phyloP scores from a whole-genome alignment of 306 rosid species.

The Purshia tridentata region DNA sequence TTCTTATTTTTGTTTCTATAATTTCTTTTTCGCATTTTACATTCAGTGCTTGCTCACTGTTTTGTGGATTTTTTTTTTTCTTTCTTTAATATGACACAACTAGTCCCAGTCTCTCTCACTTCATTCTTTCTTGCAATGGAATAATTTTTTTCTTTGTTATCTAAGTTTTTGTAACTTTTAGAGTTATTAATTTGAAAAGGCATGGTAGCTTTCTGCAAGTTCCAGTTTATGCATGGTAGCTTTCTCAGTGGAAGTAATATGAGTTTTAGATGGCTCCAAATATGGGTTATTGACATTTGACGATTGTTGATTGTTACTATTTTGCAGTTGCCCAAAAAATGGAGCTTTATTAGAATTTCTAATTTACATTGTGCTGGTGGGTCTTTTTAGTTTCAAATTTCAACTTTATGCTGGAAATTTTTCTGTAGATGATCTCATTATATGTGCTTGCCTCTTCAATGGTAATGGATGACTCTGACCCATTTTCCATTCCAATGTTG shows the following conservation, averaged over 20 bases:
- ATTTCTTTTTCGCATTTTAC: background rate
- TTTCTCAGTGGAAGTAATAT: background rate
- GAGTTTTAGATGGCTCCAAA: background rate
- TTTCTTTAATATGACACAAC: too few relatives aligned
- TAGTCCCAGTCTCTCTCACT: background rate
- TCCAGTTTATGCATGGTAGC: background rate
- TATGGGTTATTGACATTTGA: background rate
- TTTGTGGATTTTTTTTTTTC: background rate
- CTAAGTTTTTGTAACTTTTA: background rate
- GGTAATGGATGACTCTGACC: too few relatives aligned
- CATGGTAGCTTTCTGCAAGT: background rate
- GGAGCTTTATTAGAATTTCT: background rate
- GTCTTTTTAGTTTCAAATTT: background rate
- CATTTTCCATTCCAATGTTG: background rate
- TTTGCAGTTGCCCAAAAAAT: background rate
- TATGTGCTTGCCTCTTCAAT: background rate
- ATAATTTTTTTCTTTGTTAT: background rate
- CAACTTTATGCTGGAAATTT: background rate
- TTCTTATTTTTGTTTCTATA: background rate
- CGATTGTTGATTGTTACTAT: background rate
- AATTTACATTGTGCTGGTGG: background rate
- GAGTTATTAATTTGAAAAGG: background rate
- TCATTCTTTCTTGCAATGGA: background rate
- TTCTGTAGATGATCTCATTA: background rate
- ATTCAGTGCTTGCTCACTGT: background rate